Evolutionary conservation across 2,329 filamentous ascomycete species (phyloP).

Genomic region (Xylaria sp.): DNA sequence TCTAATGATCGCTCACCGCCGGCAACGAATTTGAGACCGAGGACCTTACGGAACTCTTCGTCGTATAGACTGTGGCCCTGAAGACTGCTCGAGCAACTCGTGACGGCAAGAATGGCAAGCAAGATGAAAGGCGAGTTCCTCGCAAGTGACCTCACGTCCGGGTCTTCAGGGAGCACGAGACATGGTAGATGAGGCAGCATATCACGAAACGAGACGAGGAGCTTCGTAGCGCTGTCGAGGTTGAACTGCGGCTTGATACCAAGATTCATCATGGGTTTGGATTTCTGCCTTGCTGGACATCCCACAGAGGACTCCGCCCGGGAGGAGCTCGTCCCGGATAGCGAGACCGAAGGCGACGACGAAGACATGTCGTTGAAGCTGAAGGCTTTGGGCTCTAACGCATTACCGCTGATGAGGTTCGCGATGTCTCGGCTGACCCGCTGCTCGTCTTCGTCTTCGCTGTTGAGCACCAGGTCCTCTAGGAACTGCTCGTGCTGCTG

Average conservation of each 20-base stretch:
- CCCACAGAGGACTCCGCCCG: slow-evolving; percentile 34
- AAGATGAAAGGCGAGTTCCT: slow-evolving; percentile 57
- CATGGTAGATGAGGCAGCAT: slow-evolving; percentile 51
- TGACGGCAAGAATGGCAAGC: slow-evolving; percentile 58
- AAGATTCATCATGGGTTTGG: slow-evolving; percentile 39
- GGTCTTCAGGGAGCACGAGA: slow-evolving; percentile 48
- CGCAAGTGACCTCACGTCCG: slow-evolving; percentile 52
- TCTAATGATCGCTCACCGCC: slow-evolving; percentile 63
- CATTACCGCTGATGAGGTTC: neutral
- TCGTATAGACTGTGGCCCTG: slow-evolving; percentile 61
- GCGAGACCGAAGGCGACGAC: slow-evolving; percentile 10
- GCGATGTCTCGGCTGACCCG: slow-evolving; percentile 9
- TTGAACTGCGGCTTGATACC: slow-evolving; percentile 60
- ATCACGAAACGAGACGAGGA: slow-evolving; percentile 50
- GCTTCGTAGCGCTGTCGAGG: slow-evolving; percentile 55
- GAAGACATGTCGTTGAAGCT: slow-evolving; percentile 38
- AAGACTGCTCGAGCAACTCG: slow-evolving; percentile 53
- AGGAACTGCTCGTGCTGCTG: slow-evolving; percentile 50
- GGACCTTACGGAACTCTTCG: slow-evolving; percentile 61
- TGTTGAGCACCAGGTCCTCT: slow-evolving; percentile 46
- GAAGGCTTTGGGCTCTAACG: slow-evolving; percentile 25
- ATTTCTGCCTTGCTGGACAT: slow-evolving; percentile 17
- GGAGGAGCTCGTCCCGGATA: slow-evolving; percentile 27
- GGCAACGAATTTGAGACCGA: slow-evolving; percentile 62
- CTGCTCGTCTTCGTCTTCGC: slow-evolving; percentile 32